Conservation (phyloP, 2,329 filamentous ascomycete genomes). For the Metarhizium guizhouense region DNA sequence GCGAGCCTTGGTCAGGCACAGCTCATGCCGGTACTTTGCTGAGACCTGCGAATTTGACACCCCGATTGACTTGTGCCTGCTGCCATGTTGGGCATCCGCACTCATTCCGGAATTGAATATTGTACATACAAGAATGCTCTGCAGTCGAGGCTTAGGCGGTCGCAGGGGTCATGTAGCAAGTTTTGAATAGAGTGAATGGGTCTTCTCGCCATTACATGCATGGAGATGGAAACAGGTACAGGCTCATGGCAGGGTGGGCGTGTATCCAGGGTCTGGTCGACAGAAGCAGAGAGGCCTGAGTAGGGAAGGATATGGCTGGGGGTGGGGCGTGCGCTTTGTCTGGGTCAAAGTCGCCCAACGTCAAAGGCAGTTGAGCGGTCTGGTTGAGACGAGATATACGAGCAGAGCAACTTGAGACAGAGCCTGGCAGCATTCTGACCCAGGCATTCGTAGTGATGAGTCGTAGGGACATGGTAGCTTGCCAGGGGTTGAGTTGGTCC, state of each 20-base stretch:
- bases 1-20: not conserved
- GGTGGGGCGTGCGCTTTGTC: conserved; percentile 2
- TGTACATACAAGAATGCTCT: not conserved
- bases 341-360: not conserved
- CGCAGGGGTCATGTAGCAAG: not conserved
- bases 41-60: not conserved
- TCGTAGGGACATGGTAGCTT: not conserved
- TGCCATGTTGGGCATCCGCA: not conserved
- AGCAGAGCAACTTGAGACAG: conserved; percentile 3
- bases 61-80: not conserved
- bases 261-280: not conserved
- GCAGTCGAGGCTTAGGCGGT: not conserved
- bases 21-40: not conserved
- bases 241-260: not conserved
- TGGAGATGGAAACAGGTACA: not conserved
- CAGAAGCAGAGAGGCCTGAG: not conserved
- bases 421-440: not conserved
- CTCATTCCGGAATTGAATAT: not conserved
- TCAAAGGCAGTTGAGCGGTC: not conserved
- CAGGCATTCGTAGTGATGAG: not conserved
- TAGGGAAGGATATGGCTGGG: not conserved
- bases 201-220: not conserved
- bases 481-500: not conserved
- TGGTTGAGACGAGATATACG: conserved; percentile 2
- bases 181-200: not conserved